These are phyloP conservation scores for Pouteria glomerata DNA, from an alignment of 148 eudicot genomes.

Conservation along the genomic window DNA sequence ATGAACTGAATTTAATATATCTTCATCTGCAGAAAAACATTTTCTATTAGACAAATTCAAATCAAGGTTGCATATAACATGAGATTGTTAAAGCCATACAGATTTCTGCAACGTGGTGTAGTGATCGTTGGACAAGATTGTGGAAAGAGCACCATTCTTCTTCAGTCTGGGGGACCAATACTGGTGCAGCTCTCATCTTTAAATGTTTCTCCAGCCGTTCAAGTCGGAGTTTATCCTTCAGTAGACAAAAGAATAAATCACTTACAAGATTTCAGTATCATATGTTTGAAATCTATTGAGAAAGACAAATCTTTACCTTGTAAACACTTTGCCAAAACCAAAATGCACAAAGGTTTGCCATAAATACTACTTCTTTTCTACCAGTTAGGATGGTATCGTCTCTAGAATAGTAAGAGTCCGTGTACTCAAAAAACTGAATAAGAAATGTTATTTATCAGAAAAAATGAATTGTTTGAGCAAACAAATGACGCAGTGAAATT, in stretches of 20 bases:
- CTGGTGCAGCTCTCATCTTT: slow-evolving; percentile 18
- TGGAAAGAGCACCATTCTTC: slow-evolving; percentile 89
- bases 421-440: slow-evolving; percentile 53
- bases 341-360: slow-evolving; percentile 75
- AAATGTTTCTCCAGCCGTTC: slow-evolving; percentile 44
- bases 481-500: not conserved
- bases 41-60: slow-evolving; percentile 2
- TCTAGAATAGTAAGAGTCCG: slow-evolving; percentile 45
- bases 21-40: slow-evolving; percentile 61
- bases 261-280: not conserved
- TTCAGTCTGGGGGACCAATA: slow-evolving; percentile 39
- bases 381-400: slow-evolving; percentile 42
- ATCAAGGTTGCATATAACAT: not conserved
- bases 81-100: slow-evolving; percentile 41
- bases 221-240: slow-evolving; percentile 68
- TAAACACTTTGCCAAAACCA: slow-evolving; percentile 83
- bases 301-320: slow-evolving; percentile 41
- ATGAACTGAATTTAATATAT: slow-evolving; percentile 60
- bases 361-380: slow-evolving; percentile 51
- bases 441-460: slow-evolving; percentile 4
- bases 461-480: not conserved
- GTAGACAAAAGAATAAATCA: slow-evolving; percentile 1
- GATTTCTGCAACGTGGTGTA: slow-evolving; percentile 62
- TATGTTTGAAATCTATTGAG: not conserved
- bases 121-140: slow-evolving; percentile 66